These are phyloP conservation scores for Lasiodiplodia theobromae DNA, from an alignment of 2,329 filamentous ascomycete genomes.

Conservation along the genomic window DNA sequence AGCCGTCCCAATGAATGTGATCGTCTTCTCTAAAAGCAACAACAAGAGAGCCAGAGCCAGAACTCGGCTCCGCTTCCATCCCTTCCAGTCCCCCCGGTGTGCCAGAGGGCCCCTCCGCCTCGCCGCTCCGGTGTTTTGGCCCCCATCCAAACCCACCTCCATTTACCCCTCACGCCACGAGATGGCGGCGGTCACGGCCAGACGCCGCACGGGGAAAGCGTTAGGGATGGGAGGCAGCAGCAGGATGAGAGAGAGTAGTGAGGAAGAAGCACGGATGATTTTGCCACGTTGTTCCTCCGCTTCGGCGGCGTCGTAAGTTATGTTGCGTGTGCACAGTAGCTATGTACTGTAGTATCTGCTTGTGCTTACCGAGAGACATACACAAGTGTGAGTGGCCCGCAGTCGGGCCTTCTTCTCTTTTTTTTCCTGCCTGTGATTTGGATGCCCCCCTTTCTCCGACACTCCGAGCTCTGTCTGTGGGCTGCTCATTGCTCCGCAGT, in stretches of 20 bases:
- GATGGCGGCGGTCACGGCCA: background rate
- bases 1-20: no score
- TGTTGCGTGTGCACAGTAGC: background rate
- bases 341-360: background rate
- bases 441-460: background rate
- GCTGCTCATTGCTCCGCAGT: background rate
- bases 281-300: slow-evolving; percentile 6
- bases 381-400: background rate
- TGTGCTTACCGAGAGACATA: no score
- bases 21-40: no score
- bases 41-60: background rate
- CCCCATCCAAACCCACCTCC: background rate
- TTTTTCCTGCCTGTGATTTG: background rate
- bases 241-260: background rate
- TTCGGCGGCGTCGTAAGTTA: background rate
- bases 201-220: background rate
- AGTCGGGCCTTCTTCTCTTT: slow-evolving; percentile 11
- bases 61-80: background rate
- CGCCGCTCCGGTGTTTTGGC: background rate
- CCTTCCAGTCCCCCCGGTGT: background rate
- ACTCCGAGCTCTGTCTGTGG: background rate
- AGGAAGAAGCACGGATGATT: slow-evolving; percentile 1
- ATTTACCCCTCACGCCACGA: background rate
- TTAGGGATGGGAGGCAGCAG: background rate
- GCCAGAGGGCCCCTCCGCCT: background rate